phyloP scores from a whole-genome alignment of 2,329 filamentous ascomycete genomes.

The Curvularia sp. region DNA sequence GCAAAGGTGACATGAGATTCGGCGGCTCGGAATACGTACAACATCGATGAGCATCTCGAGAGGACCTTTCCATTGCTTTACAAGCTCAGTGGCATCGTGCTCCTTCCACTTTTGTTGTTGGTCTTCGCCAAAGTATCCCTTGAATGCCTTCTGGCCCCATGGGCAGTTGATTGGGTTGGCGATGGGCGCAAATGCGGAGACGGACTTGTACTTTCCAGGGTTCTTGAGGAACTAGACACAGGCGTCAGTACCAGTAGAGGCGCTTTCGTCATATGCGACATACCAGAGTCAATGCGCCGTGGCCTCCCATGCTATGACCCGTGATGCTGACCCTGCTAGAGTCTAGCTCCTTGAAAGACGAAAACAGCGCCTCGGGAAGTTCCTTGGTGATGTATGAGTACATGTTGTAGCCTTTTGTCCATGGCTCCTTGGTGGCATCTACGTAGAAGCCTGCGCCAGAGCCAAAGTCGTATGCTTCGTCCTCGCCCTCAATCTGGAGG shows the following conservation, averaged over 20 bases:
- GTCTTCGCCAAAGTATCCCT: constrained; percentile 81
- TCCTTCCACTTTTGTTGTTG: constrained; percentile 79
- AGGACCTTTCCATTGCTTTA: constrained; percentile 75
- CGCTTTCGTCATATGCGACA: constrained; percentile 4
- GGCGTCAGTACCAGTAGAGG: constrained; percentile 11
- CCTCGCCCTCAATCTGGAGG: constrained; percentile 79
- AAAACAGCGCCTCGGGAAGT: constrained; percentile 79
- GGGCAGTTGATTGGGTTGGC: constrained; percentile 83
- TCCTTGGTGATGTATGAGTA: constrained; percentile 90
- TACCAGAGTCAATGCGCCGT: constrained; percentile 86
- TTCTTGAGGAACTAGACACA: constrained; percentile 76
- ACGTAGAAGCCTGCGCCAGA: constrained; percentile 93
- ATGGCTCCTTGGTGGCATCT: constrained; percentile 79
- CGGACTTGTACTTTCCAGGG: constrained; percentile 85
- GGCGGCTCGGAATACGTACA: constrained; percentile 58
- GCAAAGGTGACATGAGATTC: background rate
- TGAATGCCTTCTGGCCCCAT: constrained; percentile 96
- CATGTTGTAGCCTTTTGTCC: constrained; percentile 84
- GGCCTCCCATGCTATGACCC: constrained; percentile 96
- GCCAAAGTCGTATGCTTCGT: constrained; percentile 91
- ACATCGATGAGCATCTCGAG: constrained; percentile 88
- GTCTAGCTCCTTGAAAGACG: constrained; percentile 75
- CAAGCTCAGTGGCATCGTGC: constrained; percentile 90
- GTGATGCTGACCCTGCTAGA: constrained; percentile 76
- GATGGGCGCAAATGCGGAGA: constrained; percentile 90